Percentiles rank a stretch among this genome's conserved stretches.
phyloP scores from a whole-genome alignment of 306 rosid genomes.

The Gleditsia sinensis region DNA sequence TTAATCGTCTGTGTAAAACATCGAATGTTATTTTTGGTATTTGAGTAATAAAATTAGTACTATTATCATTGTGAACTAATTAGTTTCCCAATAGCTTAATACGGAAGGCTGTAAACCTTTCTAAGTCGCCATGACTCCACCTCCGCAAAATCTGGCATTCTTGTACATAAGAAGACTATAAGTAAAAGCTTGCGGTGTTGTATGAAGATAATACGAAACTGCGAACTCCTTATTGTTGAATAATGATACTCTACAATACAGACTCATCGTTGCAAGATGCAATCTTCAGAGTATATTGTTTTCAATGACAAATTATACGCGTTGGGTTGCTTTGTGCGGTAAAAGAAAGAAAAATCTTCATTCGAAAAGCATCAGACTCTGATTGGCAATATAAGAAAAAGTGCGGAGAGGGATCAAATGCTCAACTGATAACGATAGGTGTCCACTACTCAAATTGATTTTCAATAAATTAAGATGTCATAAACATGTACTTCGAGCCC shows the following conservation, averaged over 20 bases:
- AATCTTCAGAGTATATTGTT: not conserved
- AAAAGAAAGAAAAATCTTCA: not conserved
- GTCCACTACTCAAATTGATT: not conserved
- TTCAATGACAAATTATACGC: not conserved
- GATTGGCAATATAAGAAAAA: not conserved
- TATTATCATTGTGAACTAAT: too few relatives aligned
- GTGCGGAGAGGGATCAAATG: slow-evolving; percentile 7
- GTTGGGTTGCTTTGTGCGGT: not conserved
- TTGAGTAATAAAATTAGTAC: not conserved
- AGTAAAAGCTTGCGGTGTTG: not conserved
- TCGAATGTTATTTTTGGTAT: too few relatives aligned
- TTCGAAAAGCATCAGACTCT: not conserved
- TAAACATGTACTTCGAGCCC: not conserved
- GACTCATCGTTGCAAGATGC: too few relatives aligned
- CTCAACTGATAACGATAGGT: not conserved
- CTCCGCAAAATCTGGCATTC: not conserved
- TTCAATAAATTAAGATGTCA: not conserved
- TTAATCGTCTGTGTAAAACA: too few relatives aligned
- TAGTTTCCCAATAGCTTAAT: not conserved
- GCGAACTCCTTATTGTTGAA: not conserved
- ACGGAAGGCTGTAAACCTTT: not conserved
- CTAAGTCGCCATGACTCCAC: too few relatives aligned
- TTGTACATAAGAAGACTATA: too few relatives aligned
- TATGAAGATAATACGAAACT: not conserved
- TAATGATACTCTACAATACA: not conserved